Evolutionary conservation across 805 yeast species (phyloP).

Genomic region (Kodamaea hsintzibuensis): DNA sequence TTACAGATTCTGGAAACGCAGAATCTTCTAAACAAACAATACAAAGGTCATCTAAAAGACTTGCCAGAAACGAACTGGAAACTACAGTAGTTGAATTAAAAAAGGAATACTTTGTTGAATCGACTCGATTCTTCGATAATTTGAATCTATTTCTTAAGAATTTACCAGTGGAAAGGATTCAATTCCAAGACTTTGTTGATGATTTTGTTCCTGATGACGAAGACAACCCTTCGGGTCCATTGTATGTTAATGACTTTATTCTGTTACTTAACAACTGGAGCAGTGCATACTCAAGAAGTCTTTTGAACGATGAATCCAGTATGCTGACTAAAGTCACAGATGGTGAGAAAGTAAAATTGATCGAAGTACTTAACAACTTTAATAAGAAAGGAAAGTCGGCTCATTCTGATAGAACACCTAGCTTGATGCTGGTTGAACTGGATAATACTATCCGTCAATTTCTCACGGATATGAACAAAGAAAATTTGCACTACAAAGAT

Average conservation of each 20-base stretch:
- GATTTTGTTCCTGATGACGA: slow-evolving; percentile 14
- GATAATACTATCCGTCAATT: slow-evolving; percentile 14
- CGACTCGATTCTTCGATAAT: slow-evolving; percentile 23
- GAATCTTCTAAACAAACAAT: slow-evolving; percentile 10
- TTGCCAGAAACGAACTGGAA: slow-evolving; percentile 27
- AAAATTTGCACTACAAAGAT: slow-evolving; percentile 18
- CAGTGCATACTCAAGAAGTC: slow-evolving; percentile 2
- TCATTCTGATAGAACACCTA: slow-evolving; percentile 7
- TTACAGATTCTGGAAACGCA: background rate
- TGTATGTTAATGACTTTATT: slow-evolving; percentile 2
- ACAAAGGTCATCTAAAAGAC: slow-evolving; percentile 33
- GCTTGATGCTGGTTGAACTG: slow-evolving; percentile 14
- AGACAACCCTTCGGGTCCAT: background rate
- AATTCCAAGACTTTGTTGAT: slow-evolving; percentile 4
- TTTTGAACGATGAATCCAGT: background rate
- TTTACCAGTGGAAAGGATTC: background rate
- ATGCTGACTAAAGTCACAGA: slow-evolving; percentile 14
- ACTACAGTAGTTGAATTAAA: slow-evolving; percentile 24
- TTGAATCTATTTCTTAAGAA: slow-evolving; percentile 19
- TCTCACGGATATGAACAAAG: slow-evolving; percentile 13
- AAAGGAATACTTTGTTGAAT: slow-evolving; percentile 27
- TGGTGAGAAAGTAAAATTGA: slow-evolving; percentile 32
- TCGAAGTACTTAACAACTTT: slow-evolving; percentile 38
- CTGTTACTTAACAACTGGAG: slow-evolving; percentile 7
- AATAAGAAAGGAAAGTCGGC: slow-evolving; percentile 5